Evolutionary conservation across 2,329 filamentous ascomycete species (phyloP).

Genomic region (Penicillium occitanis): DNA sequence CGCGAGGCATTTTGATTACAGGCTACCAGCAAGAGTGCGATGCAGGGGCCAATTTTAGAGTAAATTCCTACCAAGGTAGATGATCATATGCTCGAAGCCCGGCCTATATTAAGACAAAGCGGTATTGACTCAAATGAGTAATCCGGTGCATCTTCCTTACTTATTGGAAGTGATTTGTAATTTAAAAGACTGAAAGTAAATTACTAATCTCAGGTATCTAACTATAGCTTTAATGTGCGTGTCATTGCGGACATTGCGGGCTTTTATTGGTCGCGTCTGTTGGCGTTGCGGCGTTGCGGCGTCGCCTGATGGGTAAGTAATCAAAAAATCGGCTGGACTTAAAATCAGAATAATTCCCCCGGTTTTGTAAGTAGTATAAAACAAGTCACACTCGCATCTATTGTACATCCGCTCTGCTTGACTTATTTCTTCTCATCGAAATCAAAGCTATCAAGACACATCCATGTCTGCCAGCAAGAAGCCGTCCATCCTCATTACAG

Average conservation of each 20-base stretch:
- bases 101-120: neutral
- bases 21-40: neutral
- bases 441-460: neutral
- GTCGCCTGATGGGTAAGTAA: neutral
- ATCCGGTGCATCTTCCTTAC: neutral
- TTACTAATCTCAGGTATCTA: neutral
- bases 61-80: neutral
- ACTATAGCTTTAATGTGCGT: neutral
- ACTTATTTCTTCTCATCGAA: neutral
- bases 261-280: neutral
- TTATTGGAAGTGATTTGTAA: neutral
- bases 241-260: neutral
- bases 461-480: slow-evolving; percentile 11
- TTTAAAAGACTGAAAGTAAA: neutral
- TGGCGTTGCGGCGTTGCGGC: neutral
- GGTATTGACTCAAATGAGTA: neutral
- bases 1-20: neutral
- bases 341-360: neutral
- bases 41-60: neutral
- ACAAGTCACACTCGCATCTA: neutral
- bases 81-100: neutral
- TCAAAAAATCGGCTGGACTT: neutral
- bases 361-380: neutral
- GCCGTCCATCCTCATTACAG: slow-evolving; percentile 13
- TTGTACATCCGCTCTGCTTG: neutral